Evolutionary conservation across 2,329 filamentous ascomycete genomes (phyloP).

Genomic region (Beauveria asiatica): DNA sequence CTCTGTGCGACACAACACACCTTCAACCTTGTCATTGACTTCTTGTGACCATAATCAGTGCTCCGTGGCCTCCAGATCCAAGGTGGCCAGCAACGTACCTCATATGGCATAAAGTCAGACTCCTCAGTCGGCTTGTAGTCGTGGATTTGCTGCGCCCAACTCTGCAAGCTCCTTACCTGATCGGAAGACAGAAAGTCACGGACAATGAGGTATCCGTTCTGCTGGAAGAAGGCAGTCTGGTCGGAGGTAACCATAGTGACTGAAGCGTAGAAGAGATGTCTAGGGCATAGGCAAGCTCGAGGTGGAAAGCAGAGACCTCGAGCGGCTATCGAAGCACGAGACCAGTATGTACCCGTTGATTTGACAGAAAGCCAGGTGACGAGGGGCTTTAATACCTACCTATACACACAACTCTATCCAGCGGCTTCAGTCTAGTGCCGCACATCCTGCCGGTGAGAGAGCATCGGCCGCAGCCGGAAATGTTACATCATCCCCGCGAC

Average conservation of each 20-base stretch:
- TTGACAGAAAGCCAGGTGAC: too few species aligned
- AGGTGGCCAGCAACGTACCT: background rate
- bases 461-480: too few species aligned
- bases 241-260: slow-evolving; percentile 9
- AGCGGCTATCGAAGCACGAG: too few species aligned
- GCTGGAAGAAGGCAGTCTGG: slow-evolving; percentile 12
- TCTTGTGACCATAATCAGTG: slow-evolving; percentile 2
- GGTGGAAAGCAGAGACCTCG: too few species aligned
- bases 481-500: too few species aligned
- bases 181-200: slow-evolving; percentile 13
- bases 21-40: slow-evolving; percentile 13
- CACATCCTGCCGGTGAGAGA: too few species aligned
- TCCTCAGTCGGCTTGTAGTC: slow-evolving; percentile 13
- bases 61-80: too few species aligned
- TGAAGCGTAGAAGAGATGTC: background rate
- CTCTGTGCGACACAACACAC: slow-evolving; percentile 15
- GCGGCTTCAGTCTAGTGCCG: too few species aligned
- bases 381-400: too few species aligned
- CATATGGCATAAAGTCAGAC: slow-evolving; percentile 14
- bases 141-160: slow-evolving; percentile 15
- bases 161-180: slow-evolving; percentile 10
- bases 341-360: too few species aligned
- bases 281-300: too few species aligned
- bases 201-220: slow-evolving; percentile 15
- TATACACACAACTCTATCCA: too few species aligned